Conservation (phyloP, 176 grass and related monocot species). For the Ensete glaucum region DNA sequence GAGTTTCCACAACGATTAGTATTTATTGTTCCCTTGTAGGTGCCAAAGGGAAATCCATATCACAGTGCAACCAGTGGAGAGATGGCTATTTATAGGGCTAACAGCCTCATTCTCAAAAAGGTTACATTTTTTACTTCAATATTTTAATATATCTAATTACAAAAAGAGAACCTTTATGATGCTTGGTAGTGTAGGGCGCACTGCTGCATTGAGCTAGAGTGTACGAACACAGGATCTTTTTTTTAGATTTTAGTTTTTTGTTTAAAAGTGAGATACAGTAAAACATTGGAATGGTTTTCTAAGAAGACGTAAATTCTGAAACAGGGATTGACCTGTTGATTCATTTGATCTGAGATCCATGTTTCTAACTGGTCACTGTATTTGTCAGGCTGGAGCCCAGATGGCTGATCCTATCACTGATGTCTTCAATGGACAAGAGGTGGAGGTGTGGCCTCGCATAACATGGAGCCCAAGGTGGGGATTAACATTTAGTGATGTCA, state of each 20-base stretch:
- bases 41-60: conserved; percentile 94
- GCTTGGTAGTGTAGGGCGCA: neutral
- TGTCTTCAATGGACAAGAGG: conserved; percentile 86
- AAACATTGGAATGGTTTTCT: too few species aligned
- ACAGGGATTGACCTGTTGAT: too few species aligned
- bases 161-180: neutral
- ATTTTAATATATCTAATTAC: neutral
- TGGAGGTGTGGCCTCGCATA: conserved; percentile 79
- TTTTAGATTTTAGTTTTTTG: neutral
- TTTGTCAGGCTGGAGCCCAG: conserved; percentile 51
- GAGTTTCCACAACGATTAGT: neutral
- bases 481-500: conserved; percentile 55
- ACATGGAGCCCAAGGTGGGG: conserved; percentile 86
- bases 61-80: conserved; percentile 93
- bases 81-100: conserved; percentile 94
- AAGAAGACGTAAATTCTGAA: too few species aligned
- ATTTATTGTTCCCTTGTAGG: conserved; percentile 19
- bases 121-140: conserved; percentile 10
- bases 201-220: neutral
- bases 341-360: too few species aligned
- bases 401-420: conserved; percentile 56
- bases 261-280: too few species aligned
- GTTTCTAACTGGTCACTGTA: neutral
- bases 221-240: neutral
- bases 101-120: conserved; percentile 83